Evolutionary conservation across 495 filamentous ascomycete genomes (phyloP).

Genomic region (Copromyces sp.): DNA sequence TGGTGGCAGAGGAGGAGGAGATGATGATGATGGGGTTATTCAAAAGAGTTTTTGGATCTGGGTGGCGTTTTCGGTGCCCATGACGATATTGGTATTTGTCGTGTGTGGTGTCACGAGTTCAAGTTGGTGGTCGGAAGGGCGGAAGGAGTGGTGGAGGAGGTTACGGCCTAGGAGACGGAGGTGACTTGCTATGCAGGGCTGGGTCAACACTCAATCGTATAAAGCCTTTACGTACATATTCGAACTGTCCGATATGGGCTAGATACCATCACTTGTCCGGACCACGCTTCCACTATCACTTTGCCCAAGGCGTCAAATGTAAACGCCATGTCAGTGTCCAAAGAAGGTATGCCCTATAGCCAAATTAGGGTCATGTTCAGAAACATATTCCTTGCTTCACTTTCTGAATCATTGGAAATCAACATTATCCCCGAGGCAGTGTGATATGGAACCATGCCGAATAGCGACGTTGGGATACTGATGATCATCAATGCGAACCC

Average conservation of each 20-base stretch:
- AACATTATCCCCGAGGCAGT: not conserved
- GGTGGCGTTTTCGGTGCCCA: constrained; percentile 18
- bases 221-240: not conserved
- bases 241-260: not conserved
- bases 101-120: not conserved
- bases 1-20: not conserved
- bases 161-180: not conserved
- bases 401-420: not conserved
- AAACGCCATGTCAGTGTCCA: not conserved
- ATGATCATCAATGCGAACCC: too few species aligned
- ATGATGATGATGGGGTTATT: constrained; percentile 9
- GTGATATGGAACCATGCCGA: too few species aligned
- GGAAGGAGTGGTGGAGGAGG: not conserved
- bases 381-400: not conserved
- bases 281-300: not conserved
- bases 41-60: constrained; percentile 26
- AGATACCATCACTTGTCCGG: not conserved
- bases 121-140: not conserved
- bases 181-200: not conserved
- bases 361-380: not conserved
- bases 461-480: too few species aligned
- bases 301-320: not conserved
- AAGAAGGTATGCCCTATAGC: not conserved
- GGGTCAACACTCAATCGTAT: not conserved
- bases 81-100: not conserved